Conservation (phyloP, 345 rosid genomes). For the Populus davidiana region DNA sequence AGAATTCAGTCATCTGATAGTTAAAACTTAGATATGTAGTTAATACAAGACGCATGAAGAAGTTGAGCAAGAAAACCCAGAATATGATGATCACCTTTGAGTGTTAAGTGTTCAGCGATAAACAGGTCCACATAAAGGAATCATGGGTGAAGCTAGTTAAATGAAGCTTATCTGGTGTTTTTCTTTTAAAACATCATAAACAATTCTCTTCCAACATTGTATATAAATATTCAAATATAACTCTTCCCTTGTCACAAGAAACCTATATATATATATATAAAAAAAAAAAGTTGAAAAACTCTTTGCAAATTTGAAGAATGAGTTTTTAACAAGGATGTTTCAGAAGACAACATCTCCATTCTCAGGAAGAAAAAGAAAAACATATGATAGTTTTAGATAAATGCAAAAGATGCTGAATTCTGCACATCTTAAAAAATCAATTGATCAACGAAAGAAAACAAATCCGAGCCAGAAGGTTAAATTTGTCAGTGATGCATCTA, state of each 20-base stretch:
- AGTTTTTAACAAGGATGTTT: neutral
- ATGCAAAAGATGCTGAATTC: neutral
- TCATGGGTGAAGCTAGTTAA: neutral
- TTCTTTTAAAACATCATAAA: neutral
- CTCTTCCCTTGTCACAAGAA: neutral
- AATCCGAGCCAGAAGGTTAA: neutral
- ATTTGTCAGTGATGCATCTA: neutral
- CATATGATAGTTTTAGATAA: neutral
- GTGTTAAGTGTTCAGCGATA: neutral
- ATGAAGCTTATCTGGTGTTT: too few species aligned
- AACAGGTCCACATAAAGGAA: neutral
- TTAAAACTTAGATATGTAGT: neutral
- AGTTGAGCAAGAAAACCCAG: neutral
- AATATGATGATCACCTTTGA: neutral
- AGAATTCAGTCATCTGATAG: neutral
- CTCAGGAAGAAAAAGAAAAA: neutral
- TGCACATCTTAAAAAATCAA: neutral
- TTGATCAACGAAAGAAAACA: neutral
- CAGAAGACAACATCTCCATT: slow-evolving; percentile 2
- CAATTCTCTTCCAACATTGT: neutral
- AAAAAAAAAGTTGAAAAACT: too few species aligned
- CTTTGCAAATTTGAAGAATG: neutral
- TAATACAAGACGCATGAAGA: neutral
- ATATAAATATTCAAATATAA: too few species aligned
- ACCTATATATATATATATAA: neutral